Base-by-base conservation (phyloP, 805 yeast genomes). In the Wickerhamiella shivajii region DNA sequence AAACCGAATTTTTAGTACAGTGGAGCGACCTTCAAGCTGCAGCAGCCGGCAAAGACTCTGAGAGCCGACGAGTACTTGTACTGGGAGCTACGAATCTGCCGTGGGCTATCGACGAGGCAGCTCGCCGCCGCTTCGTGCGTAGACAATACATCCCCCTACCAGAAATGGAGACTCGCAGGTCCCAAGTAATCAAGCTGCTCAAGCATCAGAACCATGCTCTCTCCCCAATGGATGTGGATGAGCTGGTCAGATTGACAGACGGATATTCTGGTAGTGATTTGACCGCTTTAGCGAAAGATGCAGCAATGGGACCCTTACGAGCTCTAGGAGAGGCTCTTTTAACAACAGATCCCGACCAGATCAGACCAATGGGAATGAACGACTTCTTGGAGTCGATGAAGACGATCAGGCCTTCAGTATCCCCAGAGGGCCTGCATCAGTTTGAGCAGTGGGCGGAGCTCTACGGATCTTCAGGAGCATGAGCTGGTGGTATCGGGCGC, bases 251-350 rank as follows among this genome's bases (percentile, higher is more conserved):
- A 8, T 52, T 78, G 45, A 84, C 97, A 0, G 72, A 73, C 5
- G 87, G 81, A 0, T 83, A 74, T 55, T 79, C 93, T n/a, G 95
- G 95, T 2, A 75, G 90, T 43, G 98, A 87, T 56, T 67, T 87
- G 27, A 84, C 96, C 0, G 85, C 94, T 1, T 56, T 87, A 39
- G 93, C 96, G 2, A 90, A 85, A 55, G 96, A 87, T 53, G 92
- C 95, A 3, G 96, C 98, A 1, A 85, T 87, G 96, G 95, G 95
- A 1, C 97, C 98, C 2, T 60, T 90, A 23, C 65, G 98, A 42
- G 77, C 83, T 25, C 59, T 87, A 16, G 96, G 97, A 2, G 96
- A 87, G 39, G 73, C 76, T 29, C 65, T 87, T 36, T 61, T 87
- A 42, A 58, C 63, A 26, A 67, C 72, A 0, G 64, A 80, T 2